Conservation (phyloP, 2,329 filamentous ascomycete genomes). For the Penicillium sp. region DNA sequence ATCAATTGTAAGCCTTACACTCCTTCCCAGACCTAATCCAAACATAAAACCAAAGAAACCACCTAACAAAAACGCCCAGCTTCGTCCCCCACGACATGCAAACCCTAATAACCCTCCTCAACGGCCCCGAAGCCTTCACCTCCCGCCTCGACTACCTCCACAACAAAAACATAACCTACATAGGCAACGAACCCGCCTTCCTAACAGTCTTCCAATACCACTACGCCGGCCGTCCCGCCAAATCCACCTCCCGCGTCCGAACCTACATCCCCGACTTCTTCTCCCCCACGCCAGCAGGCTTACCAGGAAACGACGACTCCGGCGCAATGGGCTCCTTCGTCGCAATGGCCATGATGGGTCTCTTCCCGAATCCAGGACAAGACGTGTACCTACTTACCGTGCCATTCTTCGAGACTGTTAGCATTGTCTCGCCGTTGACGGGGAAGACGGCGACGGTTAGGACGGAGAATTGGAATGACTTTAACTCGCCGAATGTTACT, state of each 20-base stretch:
- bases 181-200: conserved; percentile 63
- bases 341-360: conserved; percentile 63
- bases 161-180: conserved; percentile 60
- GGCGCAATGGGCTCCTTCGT: conserved; percentile 67
- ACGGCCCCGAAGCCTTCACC: conserved; percentile 55
- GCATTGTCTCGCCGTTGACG: conserved; percentile 56
- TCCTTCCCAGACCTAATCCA: conserved; percentile 31
- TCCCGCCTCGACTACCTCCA: conserved; percentile 62
- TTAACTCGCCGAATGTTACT: conserved; percentile 46
- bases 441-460: conserved; percentile 57
- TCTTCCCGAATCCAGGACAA: conserved; percentile 66
- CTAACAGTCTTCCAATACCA: conserved; percentile 66
- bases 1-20: conserved; percentile 48
- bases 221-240: conserved; percentile 61
- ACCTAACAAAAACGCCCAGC: conserved; percentile 37
- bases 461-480: conserved; percentile 50
- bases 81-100: conserved; percentile 54
- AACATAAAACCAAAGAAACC: conserved; percentile 38
- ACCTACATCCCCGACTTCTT: conserved; percentile 63
- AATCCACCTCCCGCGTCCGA: conserved; percentile 51
- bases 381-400: conserved; percentile 65
- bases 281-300: conserved; percentile 52
- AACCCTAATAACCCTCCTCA: conserved; percentile 55
- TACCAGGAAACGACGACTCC: conserved; percentile 66
- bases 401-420: conserved; percentile 62